Percentiles rank a stretch among this genome's conserved stretches.
Conservation (phyloP, 768 basidiomycete genomes). For the Mycena chlorophos region DNA sequence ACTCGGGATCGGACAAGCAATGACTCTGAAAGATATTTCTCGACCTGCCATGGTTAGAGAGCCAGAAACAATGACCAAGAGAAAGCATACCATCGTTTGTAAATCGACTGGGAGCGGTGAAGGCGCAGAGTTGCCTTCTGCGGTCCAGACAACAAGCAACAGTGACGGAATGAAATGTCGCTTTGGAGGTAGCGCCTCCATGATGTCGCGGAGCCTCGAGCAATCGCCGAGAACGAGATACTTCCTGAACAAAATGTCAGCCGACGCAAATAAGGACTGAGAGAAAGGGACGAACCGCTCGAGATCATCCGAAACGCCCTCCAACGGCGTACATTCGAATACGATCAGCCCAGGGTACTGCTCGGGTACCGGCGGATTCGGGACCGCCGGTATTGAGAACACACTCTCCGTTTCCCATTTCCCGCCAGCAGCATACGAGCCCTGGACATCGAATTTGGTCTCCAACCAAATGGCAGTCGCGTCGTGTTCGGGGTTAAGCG, state of each 20-base stretch:
- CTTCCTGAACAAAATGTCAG: constrained; percentile 45
- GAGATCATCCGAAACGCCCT: constrained; percentile 60
- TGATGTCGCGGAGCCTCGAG: constrained; percentile 63
- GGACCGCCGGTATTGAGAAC: constrained; percentile 57
- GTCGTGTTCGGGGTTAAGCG: constrained; percentile 69
- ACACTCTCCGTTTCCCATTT: constrained; percentile 58
- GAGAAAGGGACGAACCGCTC: constrained; percentile 51
- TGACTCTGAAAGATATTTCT: constrained; percentile 47
- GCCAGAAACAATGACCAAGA: neutral
- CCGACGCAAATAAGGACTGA: neutral
- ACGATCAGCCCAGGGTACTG: constrained; percentile 66
- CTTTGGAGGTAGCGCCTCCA: constrained; percentile 51
- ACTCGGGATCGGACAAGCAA: constrained; percentile 41
- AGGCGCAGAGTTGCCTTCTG: constrained; percentile 37
- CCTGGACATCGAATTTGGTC: constrained; percentile 69
- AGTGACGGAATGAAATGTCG: constrained; percentile 65
- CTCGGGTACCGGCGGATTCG: constrained; percentile 3
- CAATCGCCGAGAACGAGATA: constrained; percentile 74
- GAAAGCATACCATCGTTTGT: constrained; percentile 53
- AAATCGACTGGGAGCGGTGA: constrained; percentile 44
- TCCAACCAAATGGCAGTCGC: constrained; percentile 81
- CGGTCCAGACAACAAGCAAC: constrained; percentile 61
- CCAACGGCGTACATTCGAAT: constrained; percentile 74
- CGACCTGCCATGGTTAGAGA: constrained; percentile 39
- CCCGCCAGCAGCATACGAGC: constrained; percentile 49